Percentiles rank a stretch among this genome's conserved stretches.
Conservation (phyloP, 257 asterid genomes). For the Solanum clarkiae region DNA sequence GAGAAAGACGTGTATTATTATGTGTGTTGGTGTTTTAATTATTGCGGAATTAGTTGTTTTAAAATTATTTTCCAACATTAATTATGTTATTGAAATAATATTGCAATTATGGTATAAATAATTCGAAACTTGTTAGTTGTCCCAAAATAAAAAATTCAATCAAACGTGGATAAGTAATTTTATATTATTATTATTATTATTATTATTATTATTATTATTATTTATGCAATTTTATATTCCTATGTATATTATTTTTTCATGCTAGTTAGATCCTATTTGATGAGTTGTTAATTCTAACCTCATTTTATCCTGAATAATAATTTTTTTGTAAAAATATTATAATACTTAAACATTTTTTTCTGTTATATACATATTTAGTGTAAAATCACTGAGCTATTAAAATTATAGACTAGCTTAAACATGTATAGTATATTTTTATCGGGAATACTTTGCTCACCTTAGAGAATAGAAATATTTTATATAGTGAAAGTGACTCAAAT, state of each 20-base stretch:
- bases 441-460: too few relatives aligned
- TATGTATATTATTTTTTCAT: not conserved
- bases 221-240: not conserved
- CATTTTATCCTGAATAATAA: not conserved
- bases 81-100: not conserved
- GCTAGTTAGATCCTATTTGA: not conserved
- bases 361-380: not conserved
- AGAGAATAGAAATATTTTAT: not conserved
- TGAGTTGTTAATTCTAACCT: not conserved
- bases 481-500: not conserved
- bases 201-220: not conserved
- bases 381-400: not conserved
- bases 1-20: not conserved
- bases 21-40: not conserved
- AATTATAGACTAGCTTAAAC: not conserved
- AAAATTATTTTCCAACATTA: not conserved
- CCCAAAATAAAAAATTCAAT: not conserved
- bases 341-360: not conserved
- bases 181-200: not conserved
- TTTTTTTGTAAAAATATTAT: not conserved
- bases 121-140: not conserved
- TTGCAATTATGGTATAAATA: not conserved
- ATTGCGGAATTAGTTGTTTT: too few relatives aligned
- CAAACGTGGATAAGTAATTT: not conserved
- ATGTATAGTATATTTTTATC: not conserved